Conservation (phyloP, 441 rosid species). For the Arabidopsis hybrid region DNA sequence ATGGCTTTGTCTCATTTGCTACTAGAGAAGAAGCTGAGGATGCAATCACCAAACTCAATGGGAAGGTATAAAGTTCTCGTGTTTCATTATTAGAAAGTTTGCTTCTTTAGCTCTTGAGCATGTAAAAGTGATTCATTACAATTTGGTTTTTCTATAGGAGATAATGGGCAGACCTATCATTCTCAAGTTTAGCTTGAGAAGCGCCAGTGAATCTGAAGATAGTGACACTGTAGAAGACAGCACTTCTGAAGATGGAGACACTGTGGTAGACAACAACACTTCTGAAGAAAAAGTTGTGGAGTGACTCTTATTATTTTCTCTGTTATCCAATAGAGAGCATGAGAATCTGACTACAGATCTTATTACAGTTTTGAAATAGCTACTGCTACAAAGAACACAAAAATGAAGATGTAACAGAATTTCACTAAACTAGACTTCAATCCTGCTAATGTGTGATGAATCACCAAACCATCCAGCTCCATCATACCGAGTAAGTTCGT, state of each 20-base stretch:
- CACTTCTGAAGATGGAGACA: slow-evolving; percentile 35
- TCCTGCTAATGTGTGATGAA: slow-evolving; percentile 30
- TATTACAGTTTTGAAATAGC: slow-evolving; percentile 41
- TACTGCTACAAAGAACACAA: slow-evolving; percentile 32
- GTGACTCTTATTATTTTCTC: slow-evolving; percentile 35
- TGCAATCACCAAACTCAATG: slow-evolving; percentile 71
- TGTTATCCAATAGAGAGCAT: slow-evolving; percentile 6
- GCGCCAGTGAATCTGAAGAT: slow-evolving; percentile 53
- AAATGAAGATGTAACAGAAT: slow-evolving; percentile 11
- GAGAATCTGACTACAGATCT: slow-evolving; percentile 31
- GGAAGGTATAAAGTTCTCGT: slow-evolving; percentile 61
- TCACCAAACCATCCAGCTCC: slow-evolving; percentile 37
- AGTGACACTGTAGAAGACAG: slow-evolving; percentile 11
- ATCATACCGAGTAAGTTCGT: slow-evolving; percentile 48
- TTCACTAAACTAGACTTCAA: slow-evolving; percentile 28
- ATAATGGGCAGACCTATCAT: slow-evolving; percentile 80
- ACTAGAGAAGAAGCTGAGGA: slow-evolving; percentile 85
- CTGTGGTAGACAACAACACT: neutral
- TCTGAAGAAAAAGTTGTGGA: slow-evolving; percentile 28
- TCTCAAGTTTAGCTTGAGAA: slow-evolving; percentile 66
- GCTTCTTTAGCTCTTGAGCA: slow-evolving; percentile 27
- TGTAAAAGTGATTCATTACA: slow-evolving; percentile 10
- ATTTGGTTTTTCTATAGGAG: slow-evolving; percentile 51
- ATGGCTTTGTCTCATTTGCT: slow-evolving; percentile 87
- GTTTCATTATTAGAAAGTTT: slow-evolving; percentile 16